These are phyloP conservation scores for Populus tomentosa DNA, from an alignment of 441 rosid genomes.

Conservation along the genomic window DNA sequence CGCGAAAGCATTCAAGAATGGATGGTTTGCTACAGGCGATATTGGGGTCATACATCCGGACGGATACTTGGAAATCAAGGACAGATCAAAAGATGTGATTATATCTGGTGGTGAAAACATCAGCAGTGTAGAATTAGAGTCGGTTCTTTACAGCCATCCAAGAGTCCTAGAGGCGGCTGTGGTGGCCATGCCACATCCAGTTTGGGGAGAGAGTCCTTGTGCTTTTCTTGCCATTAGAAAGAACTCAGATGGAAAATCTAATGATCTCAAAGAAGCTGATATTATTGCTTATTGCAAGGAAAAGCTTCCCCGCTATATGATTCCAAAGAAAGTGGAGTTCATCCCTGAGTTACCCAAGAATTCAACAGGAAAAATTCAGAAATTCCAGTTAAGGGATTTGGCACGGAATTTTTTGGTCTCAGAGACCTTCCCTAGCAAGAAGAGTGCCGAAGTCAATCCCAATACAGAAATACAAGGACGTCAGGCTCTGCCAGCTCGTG, in stretches of 20 bases:
- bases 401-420: constrained; percentile 33
- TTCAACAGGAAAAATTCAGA: constrained; percentile 49
- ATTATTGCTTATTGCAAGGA: constrained; percentile 42
- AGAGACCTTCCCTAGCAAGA: constrained; percentile 7
- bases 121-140: constrained; percentile 65
- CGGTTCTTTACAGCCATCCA: constrained; percentile 38
- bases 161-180: constrained; percentile 60
- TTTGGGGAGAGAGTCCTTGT: constrained; percentile 75
- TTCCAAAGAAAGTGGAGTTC: constrained; percentile 58
- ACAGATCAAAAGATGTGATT: constrained; percentile 67
- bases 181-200: constrained; percentile 66
- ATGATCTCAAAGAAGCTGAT: constrained; percentile 37
- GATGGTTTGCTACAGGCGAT: constrained; percentile 68
- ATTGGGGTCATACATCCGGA: constrained; percentile 65
- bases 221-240: constrained; percentile 42
- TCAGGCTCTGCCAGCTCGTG: constrained; percentile 20
- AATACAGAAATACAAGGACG: constrained; percentile 1
- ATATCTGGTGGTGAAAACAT: constrained; percentile 82
- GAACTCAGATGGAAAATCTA: constrained; percentile 14
- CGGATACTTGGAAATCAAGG: constrained; percentile 71
- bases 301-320: constrained; percentile 55
- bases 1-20: constrained; percentile 43
- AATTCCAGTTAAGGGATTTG: constrained; percentile 40
- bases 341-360: constrained; percentile 54
- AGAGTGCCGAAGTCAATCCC: background rate